Base-by-base conservation (phyloP, 2,329 filamentous ascomycete species). In the Pseudocercospora pini-densiflorae region DNA sequence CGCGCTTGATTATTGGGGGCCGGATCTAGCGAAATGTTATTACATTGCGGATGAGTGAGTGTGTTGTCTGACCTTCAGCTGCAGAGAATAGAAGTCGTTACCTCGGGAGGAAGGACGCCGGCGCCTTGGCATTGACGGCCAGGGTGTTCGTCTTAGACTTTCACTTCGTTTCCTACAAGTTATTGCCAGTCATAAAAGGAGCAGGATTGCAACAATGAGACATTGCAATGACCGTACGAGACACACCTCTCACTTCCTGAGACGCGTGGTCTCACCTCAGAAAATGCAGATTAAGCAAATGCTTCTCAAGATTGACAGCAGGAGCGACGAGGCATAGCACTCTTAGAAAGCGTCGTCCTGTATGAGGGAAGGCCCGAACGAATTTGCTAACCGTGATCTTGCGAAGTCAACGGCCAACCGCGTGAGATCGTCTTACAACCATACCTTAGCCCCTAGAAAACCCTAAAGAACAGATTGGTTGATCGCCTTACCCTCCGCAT, bases 11-110 rank as follows among this genome's bases (percentile, higher is more conserved):
- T 7, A 55, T 31, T 54, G 19, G 51, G 51, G 16, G 51, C 27
- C 23, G 10, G 10, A 55, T n/a, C 12, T 12, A 33, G 27, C 51
- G 16, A 55, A 55, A 33, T 14, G 27, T 55, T 55, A 12, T 55
- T 19, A 10, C 10, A 31, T 55, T 27, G 51, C 51, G 51, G 23
- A n/a, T 27, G 47, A 27, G 10, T 12, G 24, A 51, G 47, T 51
- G 19, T 16, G 47, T 33, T 19, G 23, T 55, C 23, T 31, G 16
- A 55, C 51, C 23, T 8, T 49, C 47, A 61, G 63, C 59, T 59
- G 59, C 12, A 19, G 23, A 57, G 57, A 65, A 61, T 61, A 57
- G 63, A 53, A 43, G 40, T 43, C 40, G 47, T 51, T 36, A 36
- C 33, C 33, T 36, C 33, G 33, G 40, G 45, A 19, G n/a, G 45